Conservation (phyloP, 2,329 filamentous ascomycete genomes). For the Dendryphion nanum region DNA sequence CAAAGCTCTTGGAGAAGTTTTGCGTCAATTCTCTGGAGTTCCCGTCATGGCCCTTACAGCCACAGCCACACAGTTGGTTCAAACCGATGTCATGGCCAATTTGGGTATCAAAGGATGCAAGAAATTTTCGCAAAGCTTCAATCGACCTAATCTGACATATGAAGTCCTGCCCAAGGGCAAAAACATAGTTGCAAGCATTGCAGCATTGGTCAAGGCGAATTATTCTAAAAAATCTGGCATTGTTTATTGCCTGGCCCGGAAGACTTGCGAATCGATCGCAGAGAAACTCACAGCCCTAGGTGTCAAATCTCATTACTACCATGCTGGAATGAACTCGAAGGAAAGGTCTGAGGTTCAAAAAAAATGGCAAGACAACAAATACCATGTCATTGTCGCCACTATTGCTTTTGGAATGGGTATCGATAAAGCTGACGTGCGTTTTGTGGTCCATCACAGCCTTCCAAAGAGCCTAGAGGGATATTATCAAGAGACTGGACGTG, state of each 20-base stretch:
- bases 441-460: conserved; percentile 89
- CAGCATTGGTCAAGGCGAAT: conserved; percentile 65
- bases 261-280: conserved; percentile 78
- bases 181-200: conserved; percentile 55
- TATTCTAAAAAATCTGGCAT: conserved; percentile 79
- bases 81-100: conserved; percentile 86
- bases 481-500: conserved; percentile 95
- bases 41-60: conserved; percentile 95
- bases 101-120: conserved; percentile 78
- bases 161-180: conserved; percentile 74
- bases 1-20: conserved; percentile 75
- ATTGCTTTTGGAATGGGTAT: conserved; percentile 99
- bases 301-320: conserved; percentile 80
- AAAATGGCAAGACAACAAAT: conserved; percentile 75
- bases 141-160: conserved; percentile 91
- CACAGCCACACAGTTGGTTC: conserved; percentile 91
- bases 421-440: conserved; percentile 94
- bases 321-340: conserved; percentile 70
- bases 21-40: conserved; percentile 70
- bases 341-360: conserved; percentile 72
- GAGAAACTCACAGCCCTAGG: conserved; percentile 61
- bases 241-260: conserved; percentile 86
- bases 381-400: conserved; percentile 92
- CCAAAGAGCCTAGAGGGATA: conserved; percentile 97
- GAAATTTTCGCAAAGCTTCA: conserved; percentile 89